Evolutionary conservation across 768 basidiomycete genomes (phyloP).

Genomic region (Rhodotorula toruloides): DNA sequence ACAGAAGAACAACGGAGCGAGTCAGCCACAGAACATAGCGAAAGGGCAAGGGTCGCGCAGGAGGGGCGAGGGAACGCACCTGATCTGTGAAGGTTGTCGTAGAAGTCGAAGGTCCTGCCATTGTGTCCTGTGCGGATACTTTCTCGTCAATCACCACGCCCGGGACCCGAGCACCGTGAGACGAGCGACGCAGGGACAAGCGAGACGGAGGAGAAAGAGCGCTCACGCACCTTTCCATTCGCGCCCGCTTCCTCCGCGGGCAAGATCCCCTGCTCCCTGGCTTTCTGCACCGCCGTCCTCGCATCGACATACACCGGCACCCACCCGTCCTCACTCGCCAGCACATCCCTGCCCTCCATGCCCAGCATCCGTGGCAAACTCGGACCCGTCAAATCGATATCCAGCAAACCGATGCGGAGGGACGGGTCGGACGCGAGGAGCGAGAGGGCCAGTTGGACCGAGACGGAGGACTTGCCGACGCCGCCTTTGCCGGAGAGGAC

Average conservation of each 20-base stretch:
- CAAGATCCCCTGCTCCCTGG: neutral
- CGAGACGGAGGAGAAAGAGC: neutral
- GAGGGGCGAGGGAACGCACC: too few relatives aligned
- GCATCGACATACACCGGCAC: constrained; percentile 95
- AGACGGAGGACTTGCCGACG: constrained; percentile 96
- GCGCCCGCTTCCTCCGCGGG: neutral
- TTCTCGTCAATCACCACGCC: too few relatives aligned
- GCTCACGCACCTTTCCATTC: neutral
- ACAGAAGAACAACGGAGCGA: too few relatives aligned
- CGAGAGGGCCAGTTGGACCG: constrained; percentile 82
- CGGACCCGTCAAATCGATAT: constrained; percentile 96
- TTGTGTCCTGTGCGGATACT: too few relatives aligned
- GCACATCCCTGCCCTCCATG: constrained; percentile 78
- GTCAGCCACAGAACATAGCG: too few relatives aligned
- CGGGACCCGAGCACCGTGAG: too few relatives aligned
- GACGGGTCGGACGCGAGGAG: constrained; percentile 59
- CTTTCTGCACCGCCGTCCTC: constrained; percentile 24
- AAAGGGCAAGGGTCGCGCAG: too few relatives aligned
- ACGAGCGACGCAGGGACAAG: too few relatives aligned
- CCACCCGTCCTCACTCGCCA: constrained; percentile 87
- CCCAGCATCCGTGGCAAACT: constrained; percentile 96
- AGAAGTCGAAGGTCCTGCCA: too few relatives aligned
- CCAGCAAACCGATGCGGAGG: constrained; percentile 87
- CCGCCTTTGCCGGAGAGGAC: constrained; percentile 94
- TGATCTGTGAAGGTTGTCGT: too few relatives aligned